A percentile compares a stretch with the other conserved stretches of the same genome.
Conservation (phyloP, 345 rosid species). For the Gossypium turneri region DNA sequence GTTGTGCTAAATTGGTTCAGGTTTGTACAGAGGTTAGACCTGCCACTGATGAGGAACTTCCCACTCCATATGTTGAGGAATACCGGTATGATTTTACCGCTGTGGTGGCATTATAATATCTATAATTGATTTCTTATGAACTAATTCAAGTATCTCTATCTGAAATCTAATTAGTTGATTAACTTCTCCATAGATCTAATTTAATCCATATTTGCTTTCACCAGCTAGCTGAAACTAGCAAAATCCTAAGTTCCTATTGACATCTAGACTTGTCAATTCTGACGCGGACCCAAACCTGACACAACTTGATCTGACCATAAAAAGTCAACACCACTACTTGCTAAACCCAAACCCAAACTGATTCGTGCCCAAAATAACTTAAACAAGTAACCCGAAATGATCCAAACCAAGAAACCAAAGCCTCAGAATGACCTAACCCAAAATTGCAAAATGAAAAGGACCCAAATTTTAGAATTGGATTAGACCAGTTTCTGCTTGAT, state of each 20-base stretch:
- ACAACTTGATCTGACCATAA: no score
- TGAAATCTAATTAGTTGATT: neutral
- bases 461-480: no score
- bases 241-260: neutral
- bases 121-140: slow-evolving; percentile 5
- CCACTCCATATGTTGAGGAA: slow-evolving; percentile 81
- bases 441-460: no score
- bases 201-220: neutral
- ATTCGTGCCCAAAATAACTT: no score
- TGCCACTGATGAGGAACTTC: slow-evolving; percentile 87
- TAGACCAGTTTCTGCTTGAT: no score
- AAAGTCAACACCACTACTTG: no score
- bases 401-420: no score
- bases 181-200: neutral
- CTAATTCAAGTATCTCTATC: neutral
- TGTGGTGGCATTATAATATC: neutral
- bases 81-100: slow-evolving; percentile 52
- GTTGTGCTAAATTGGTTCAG: slow-evolving; percentile 62
- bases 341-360: no score
- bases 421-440: no score
- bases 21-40: slow-evolving; percentile 89
- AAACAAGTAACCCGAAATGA: no score
- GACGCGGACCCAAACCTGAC: no score
- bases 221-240: neutral
- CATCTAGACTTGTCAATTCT: neutral